Evolutionary conservation across 768 basidiomycete species (phyloP), one percentile per base, ranked within the genome.

Genomic region (Neoboletus magnificus): DNA sequence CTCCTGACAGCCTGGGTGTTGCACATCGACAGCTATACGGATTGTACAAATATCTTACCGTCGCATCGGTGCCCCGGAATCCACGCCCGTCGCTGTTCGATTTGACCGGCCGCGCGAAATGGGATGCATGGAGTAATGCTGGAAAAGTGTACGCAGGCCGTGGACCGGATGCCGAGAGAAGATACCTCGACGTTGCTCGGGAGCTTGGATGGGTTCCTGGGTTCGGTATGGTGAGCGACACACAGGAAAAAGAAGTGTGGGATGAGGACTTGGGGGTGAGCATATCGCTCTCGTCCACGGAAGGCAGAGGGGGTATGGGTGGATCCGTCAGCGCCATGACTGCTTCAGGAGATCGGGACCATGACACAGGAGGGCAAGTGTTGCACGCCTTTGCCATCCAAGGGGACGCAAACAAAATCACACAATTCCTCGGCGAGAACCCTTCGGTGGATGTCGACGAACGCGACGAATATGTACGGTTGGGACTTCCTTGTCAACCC

Each of bases 41-140:
- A 52, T 74, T 93, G 52, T 93, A 83, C 82, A 93, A 93, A 69
- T 82, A 76, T 68, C 69, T 91, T 20, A 91, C 86, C 11, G 78
- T 83, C 22, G 78, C 85, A 1, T 61, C 66, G 5, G 68, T 71
- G 5, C 91, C 91, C 13, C 76, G 72, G 37, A 76, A 75, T 30
- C 66, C 82, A 15, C 81, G 87, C 3, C 91, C 91, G 4, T 85
- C 83, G 22, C 74, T 93, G 40, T 89, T 93, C 67, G 90, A 93
- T 62, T 77, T 89, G 71, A 78, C 86, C 2, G 89, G 86, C 16
- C 77, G 89, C 20, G 89, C 90, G 3, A 93, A 93, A 67, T 93
- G 91, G 91, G 89, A 93, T 66, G 88, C 90, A 3, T 93, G 91
- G 91, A 77, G 65, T 46, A 63, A 73, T 13, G 69, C 76, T 12